Base-by-base conservation (phyloP, 371 early-diverging fungal genomes). In the Mortierella sp. region DNA sequence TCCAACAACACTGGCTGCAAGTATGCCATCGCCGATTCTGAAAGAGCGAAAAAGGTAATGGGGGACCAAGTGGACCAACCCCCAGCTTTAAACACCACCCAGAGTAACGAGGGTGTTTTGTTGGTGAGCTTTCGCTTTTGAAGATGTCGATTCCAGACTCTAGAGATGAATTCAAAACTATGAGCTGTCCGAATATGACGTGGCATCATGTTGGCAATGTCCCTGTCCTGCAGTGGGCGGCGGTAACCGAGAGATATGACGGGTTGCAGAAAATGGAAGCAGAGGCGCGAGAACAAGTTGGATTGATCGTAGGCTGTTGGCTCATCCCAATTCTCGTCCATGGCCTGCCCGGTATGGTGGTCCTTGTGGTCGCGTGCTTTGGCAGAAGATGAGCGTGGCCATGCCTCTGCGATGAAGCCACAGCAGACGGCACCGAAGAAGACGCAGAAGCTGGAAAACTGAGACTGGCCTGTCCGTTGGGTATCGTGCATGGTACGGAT, bases 201-300 rank as follows among this genome's bases (percentile, higher is more conserved):
- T 0, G 78, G 78, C 64, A 76, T 50, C 56, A 69, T 60, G 19
- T 76, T 69, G 47, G 34, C 57, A 37, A 76, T 64, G 14, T 76
- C 70, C 1, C 52, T 48, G 5, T 51, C 53, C 5, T 49, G 24
- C 3, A 76, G 24, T 1, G 59, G 49, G 8, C 24, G 59, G 4
- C 64, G 56, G 30, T 64, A 70, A 1, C 78, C 78, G 4, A 28
- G 32, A 4, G 50, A 50, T 23, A 76, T 50, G 46, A 61, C 34
- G 5, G 34, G 48, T 26, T 76, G 70, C 50, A 76, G 12, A 49
- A 56, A 76, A 27, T 69, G 50, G 57, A 76, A 76, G 21, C 34
- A 51, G 30, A 57, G 37, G 3, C 66, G 69, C 21, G 78, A 76
- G 32, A 76, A 61, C 32, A 69, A 31, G 47, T 76, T 76, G 57